These are phyloP conservation scores for Phytophthora sojae DNA, from an alignment of 352 stramenopile species.

Conservation along the genomic window DNA sequence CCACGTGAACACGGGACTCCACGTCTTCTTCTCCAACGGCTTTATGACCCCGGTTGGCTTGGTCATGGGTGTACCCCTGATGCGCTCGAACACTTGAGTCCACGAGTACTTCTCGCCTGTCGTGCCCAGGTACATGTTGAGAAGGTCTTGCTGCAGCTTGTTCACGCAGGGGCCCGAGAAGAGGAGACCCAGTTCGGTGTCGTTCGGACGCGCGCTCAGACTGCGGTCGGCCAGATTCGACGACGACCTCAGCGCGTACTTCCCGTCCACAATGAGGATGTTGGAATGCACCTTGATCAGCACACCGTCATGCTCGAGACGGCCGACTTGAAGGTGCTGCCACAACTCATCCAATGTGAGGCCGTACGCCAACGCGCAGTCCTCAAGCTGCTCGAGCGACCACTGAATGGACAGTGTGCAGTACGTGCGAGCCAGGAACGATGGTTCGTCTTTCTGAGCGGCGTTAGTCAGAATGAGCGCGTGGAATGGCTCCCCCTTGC, in stretches of 20 bases:
- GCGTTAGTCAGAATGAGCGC: slow-evolving; percentile 78
- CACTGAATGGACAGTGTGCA: slow-evolving; percentile 82
- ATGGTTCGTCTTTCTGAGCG: slow-evolving; percentile 81
- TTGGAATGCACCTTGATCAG: slow-evolving; percentile 85
- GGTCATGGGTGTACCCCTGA: slow-evolving; percentile 12
- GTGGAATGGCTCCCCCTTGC: slow-evolving; percentile 50
- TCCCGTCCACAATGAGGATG: slow-evolving; percentile 79
- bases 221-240: slow-evolving; percentile 83
- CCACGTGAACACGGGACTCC: slow-evolving; percentile 77
- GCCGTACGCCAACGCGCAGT: slow-evolving; percentile 51
- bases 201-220: slow-evolving; percentile 69
- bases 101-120: slow-evolving; percentile 41
- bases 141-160: slow-evolving; percentile 64
- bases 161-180: slow-evolving; percentile 55
- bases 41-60: slow-evolving; percentile 53
- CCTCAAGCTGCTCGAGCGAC: slow-evolving; percentile 77
- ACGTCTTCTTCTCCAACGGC: slow-evolving; percentile 58
- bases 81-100: slow-evolving; percentile 34
- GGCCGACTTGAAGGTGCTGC: slow-evolving; percentile 57
- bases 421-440: slow-evolving; percentile 77
- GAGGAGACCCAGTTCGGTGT: slow-evolving; percentile 76
- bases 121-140: slow-evolving; percentile 75
- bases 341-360: slow-evolving; percentile 49
- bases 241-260: slow-evolving; percentile 73
- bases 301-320: slow-evolving; percentile 54